A percentile compares a stretch with the other conserved stretches of the same genome.
Conservation (phyloP, 2,329 filamentous ascomycete species). For the Aspergillus fijiensis region DNA sequence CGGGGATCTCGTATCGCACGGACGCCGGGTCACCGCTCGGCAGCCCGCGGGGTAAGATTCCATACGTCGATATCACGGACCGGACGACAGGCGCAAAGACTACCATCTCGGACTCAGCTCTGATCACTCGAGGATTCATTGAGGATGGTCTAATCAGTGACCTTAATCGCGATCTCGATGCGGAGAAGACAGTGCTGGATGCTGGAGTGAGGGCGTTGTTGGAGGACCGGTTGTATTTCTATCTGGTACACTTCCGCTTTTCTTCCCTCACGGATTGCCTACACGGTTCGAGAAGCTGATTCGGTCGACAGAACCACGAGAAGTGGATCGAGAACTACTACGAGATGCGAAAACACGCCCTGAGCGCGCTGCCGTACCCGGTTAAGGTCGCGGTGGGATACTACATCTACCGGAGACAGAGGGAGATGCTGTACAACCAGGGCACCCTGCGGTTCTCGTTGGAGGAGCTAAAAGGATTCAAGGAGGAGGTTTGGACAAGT, state of each 20-base stretch:
- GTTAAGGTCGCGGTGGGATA: slow-evolving; percentile 53
- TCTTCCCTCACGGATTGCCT: too few species aligned
- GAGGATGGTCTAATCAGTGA: slow-evolving; percentile 47
- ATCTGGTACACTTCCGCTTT: slow-evolving; percentile 41
- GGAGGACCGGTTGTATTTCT: slow-evolving; percentile 63
- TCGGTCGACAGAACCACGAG: slow-evolving; percentile 46
- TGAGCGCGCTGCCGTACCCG: slow-evolving; percentile 54
- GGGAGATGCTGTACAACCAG: slow-evolving; percentile 54
- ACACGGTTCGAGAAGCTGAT: not conserved
- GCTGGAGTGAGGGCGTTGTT: slow-evolving; percentile 55
- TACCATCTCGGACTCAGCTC: slow-evolving; percentile 51
- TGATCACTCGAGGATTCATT: slow-evolving; percentile 54
- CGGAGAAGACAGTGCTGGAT: slow-evolving; percentile 48
- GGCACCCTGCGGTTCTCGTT: slow-evolving; percentile 54
- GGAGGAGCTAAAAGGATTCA: slow-evolving; percentile 51
- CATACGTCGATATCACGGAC: slow-evolving; percentile 50
- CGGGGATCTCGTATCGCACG: slow-evolving; percentile 48
- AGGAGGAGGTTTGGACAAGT: slow-evolving; percentile 55
- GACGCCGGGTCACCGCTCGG: slow-evolving; percentile 47
- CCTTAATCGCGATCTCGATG: slow-evolving; percentile 48
- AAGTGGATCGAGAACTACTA: slow-evolving; percentile 62
- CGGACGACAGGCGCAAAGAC: not conserved
- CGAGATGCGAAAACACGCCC: slow-evolving; percentile 54
- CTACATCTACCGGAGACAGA: slow-evolving; percentile 48
- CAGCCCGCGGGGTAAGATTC: slow-evolving; percentile 60